Evolutionary conservation across 2,329 filamentous ascomycete genomes (phyloP).

Genomic region (Onygenales sp.): DNA sequence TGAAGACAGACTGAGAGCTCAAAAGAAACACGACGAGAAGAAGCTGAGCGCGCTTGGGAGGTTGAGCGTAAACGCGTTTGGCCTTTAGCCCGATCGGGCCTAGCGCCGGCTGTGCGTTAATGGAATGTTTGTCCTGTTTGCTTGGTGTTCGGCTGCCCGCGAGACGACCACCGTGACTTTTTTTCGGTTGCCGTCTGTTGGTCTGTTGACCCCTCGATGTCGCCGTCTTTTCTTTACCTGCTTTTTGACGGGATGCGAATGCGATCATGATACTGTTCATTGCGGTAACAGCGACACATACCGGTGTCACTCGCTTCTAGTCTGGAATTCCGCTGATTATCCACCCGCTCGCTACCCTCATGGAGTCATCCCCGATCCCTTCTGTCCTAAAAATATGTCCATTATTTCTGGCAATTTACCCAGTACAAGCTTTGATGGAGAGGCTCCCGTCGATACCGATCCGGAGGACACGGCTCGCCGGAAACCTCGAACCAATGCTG

Average conservation of each 20-base stretch:
- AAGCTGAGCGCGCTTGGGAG: neutral
- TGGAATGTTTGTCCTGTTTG: slow-evolving; percentile 16
- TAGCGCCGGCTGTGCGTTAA: slow-evolving; percentile 1
- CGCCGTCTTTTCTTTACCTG: neutral
- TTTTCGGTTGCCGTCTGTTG: neutral
- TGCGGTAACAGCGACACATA: neutral
- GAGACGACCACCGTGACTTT: neutral
- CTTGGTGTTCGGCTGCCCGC: neutral
- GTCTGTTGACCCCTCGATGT: neutral
- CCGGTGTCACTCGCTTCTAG: neutral
- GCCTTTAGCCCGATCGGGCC: neutral
- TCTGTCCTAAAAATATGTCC: neutral
- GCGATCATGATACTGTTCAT: neutral
- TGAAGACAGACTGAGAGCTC: neutral
- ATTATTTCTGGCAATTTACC: neutral
- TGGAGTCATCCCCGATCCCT: neutral
- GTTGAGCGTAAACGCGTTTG: neutral
- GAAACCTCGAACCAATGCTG: slow-evolving; percentile 49
- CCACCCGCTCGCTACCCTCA: neutral
- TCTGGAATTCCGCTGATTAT: neutral
- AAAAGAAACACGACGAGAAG: neutral
- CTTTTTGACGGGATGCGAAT: neutral
- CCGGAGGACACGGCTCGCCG: slow-evolving; percentile 18
- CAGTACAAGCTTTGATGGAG: slow-evolving; percentile 11
- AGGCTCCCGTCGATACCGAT: slow-evolving; percentile 8